Base-by-base conservation (phyloP, 352 stramenopile genomes). In the Saprolegnia parasitica region DNA sequence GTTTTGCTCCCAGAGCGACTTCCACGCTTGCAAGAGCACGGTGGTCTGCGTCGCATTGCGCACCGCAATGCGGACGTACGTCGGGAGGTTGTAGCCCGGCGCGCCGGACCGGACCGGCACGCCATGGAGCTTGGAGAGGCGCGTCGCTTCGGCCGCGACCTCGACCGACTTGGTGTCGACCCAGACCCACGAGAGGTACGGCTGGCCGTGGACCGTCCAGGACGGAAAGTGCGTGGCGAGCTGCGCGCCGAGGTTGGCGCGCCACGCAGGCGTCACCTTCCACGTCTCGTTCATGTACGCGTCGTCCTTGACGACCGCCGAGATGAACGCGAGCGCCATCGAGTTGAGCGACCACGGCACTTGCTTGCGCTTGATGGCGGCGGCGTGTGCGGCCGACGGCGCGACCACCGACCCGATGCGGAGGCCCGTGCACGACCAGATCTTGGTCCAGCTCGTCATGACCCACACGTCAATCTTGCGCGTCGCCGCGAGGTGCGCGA, bases 371-470 rank as follows among this genome's bases (percentile, higher is more conserved):
- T 96, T 96, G 75, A 96, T 92, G 54, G 77, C 75, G 6, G 84
- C 86, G 8, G 85, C 87, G 60, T 95, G 84, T 58, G 81, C 76
- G 1, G 86, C 67, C 32, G 84, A 93, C 29, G 89, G 89, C 47
- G 89, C 87, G 11, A 96, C 87, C 42, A 96, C 89, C 46, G 83
- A 93, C 72, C 89, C 89, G 50, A 96, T 88, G 40, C 89, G 84
- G 42, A 96, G 78, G 0, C 89, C 89, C 71, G 87, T 96, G 81
- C 89, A 96, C 15, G 89, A 94, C 89, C 89, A 96, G 76, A 96
- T 96, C 81, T 96, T 96, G 71, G 88, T 96, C 84, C 86, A 95
- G 72, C 81, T 91, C 42, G 87, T 96, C 89, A 96, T 96, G 74
- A 96, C 78, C 89, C 89, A 96, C 26, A 96, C 84, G 73, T 96